Conservation (phyloP, 2,329 filamentous ascomycete species). For the Penicillium crustosum region DNA sequence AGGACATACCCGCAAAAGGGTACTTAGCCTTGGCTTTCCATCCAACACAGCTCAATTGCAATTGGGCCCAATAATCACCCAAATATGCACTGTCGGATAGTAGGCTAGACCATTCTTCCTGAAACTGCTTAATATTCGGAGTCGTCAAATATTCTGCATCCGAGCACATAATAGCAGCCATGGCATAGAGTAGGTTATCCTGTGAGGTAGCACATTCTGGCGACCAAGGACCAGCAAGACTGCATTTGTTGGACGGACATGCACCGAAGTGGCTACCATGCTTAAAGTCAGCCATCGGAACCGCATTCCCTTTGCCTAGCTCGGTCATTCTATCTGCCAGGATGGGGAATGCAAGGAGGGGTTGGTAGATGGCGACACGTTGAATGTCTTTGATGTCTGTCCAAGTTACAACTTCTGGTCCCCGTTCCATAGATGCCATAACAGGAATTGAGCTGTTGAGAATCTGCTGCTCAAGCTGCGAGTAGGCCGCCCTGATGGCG, state of each 20-base stretch:
- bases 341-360: constrained; percentile 29
- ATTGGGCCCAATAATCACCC: constrained; percentile 42
- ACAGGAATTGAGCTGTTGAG: constrained; percentile 33
- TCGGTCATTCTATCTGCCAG: constrained; percentile 30
- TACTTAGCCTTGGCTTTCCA: constrained; percentile 39
- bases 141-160: constrained; percentile 30
- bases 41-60: constrained; percentile 39
- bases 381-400: constrained; percentile 35
- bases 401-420: constrained; percentile 39
- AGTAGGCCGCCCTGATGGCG: constrained; percentile 30
- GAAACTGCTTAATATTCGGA: constrained; percentile 22
- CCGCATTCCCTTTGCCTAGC: constrained; percentile 28
- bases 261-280: constrained; percentile 24
- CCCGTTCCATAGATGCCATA: constrained; percentile 27
- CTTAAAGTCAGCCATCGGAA: constrained; percentile 34
- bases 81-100: constrained; percentile 28
- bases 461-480: constrained; percentile 25
- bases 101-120: constrained; percentile 23
- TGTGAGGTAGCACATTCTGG: constrained; percentile 26
- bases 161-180: constrained; percentile 33
- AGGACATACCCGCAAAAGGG: constrained; percentile 35
- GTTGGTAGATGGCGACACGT: constrained; percentile 36
- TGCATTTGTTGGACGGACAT: constrained; percentile 32
- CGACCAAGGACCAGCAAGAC: constrained; percentile 34
- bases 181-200: constrained; percentile 32